A percentile compares a stretch with the other conserved stretches of the same genome.
phyloP scores from a whole-genome alignment of 2,329 filamentous ascomycete species.

The Colletotrichum somersetense region DNA sequence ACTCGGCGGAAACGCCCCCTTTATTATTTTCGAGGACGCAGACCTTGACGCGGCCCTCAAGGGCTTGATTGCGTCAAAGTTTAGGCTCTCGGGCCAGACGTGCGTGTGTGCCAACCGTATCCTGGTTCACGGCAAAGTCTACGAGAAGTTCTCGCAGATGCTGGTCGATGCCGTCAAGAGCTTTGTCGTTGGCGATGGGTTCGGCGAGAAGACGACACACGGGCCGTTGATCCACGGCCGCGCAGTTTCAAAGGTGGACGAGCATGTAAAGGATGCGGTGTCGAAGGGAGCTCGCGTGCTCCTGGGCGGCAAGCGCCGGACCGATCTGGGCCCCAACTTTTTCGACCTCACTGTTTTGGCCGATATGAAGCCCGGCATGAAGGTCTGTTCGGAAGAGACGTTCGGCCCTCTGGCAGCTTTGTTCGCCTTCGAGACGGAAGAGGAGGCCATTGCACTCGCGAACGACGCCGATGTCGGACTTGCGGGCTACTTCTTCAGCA shows the following conservation, averaged over 20 bases:
- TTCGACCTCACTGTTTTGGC: slow-evolving; percentile 61
- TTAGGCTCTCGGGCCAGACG: slow-evolving; percentile 73
- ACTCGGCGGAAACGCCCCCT: slow-evolving; percentile 75
- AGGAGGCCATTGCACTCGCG: slow-evolving; percentile 57
- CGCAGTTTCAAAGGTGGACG: slow-evolving; percentile 78
- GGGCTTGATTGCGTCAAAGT: slow-evolving; percentile 62
- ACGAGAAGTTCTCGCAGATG: slow-evolving; percentile 72
- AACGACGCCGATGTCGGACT: slow-evolving; percentile 72
- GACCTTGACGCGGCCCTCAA: slow-evolving; percentile 77
- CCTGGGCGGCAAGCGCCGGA: slow-evolving; percentile 65
- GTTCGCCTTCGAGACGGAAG: slow-evolving; percentile 57
- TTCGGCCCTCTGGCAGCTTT: slow-evolving; percentile 61
- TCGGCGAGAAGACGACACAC: slow-evolving; percentile 76
- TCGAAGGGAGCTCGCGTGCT: slow-evolving; percentile 76
- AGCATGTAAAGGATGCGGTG: slow-evolving; percentile 77
- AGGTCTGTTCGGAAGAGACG: slow-evolving; percentile 61
- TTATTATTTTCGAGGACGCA: slow-evolving; percentile 75
- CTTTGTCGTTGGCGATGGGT: slow-evolving; percentile 78
- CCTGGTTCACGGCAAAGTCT: slow-evolving; percentile 71
- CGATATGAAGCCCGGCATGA: slow-evolving; percentile 56
- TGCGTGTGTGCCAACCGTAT: slow-evolving; percentile 76
- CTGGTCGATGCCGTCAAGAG: slow-evolving; percentile 71
- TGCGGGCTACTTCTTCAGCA: slow-evolving; percentile 72
- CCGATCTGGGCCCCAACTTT: slow-evolving; percentile 56
- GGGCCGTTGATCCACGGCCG: slow-evolving; percentile 78